phyloP scores from a whole-genome alignment of 2,329 filamentous ascomycete species.

The Neocucurbitaria cava region DNA sequence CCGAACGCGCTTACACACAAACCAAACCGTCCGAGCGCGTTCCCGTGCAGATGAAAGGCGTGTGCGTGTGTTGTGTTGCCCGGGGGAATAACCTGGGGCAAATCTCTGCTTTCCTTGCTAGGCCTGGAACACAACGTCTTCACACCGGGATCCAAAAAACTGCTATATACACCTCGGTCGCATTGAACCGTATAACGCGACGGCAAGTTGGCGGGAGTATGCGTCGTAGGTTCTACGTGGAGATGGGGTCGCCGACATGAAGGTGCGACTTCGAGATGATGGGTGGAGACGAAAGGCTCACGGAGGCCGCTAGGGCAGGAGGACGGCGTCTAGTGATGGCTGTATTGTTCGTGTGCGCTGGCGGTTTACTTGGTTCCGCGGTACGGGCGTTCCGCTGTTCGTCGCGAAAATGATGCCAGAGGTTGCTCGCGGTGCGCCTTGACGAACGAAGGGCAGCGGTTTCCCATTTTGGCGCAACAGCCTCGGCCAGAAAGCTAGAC shows the following conservation, averaged over 20 bases:
- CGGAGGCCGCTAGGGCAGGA: not conserved
- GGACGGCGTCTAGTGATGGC: not conserved
- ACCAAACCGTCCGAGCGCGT: conserved; percentile 1
- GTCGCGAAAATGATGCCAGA: not conserved
- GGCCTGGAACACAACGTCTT: not conserved
- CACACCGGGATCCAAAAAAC: conserved; percentile 6
- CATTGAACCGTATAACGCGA: conserved; percentile 14
- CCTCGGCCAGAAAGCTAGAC: not conserved
- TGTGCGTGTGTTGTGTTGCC: not conserved
- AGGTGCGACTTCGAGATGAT: conserved; percentile 17
- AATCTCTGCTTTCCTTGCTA: conserved; percentile 14
- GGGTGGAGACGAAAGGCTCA: conserved; percentile 11
- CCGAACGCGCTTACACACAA: conserved; percentile 17
- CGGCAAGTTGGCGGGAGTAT: not conserved
- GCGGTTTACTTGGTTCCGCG: not conserved
- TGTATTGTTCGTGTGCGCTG: not conserved
- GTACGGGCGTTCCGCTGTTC: not conserved
- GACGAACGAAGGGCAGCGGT: not conserved
- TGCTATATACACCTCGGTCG: conserved; percentile 22
- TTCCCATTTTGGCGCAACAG: not conserved
- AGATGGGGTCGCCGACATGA: conserved; percentile 22
- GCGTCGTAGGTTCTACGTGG: conserved; percentile 1
- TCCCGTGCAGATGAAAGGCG: not conserved
- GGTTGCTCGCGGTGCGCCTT: not conserved
- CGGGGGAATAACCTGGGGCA: conserved; percentile 9